Base-by-base conservation (phyloP, 1,284 basidiomycete species). In the Termitomyces sp. region DNA sequence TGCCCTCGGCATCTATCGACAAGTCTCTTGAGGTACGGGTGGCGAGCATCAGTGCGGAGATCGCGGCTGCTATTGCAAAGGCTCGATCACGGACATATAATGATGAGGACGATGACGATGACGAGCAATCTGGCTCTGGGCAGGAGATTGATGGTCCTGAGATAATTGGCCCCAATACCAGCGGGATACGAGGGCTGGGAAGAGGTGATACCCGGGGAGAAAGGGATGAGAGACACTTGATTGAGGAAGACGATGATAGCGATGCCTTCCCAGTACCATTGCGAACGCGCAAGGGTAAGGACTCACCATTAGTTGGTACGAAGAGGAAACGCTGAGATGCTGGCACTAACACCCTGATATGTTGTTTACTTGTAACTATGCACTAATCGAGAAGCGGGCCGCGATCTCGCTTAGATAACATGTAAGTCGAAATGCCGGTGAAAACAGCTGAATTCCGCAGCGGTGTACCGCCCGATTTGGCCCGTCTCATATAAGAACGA, bases 61-160 rank as follows among this genome's bases (percentile, higher is more conserved):
- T 90, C 55, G 86, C 84, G 4, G 84, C 85, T 15, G 85, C 84
- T 0, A 82, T 90, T 57, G 86, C 84, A 2, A 82, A 88, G 59
- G 80, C 78, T 4, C 80, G 80, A 53, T 76, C 77, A 24, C 75
- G 76, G 46, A 69, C 67, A 8, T 76, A 79, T 31, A 75, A 80
- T 34, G 80, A 74, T n/a, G 81, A 83, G 2, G 82, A 79, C 13
- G 77, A 74, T 13, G 77, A 78, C 5, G 78, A 77, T 30, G 73
- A 71, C 1, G 74, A 71, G 39, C 73, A 73, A 9, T 74, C 73
- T 2, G 75, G 72, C 9, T 78, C 79, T 30, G 81, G 74, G 31
- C 74, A 74, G 53, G 80, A 82, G 62, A 69, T 77, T 53, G 70
- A 69, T 15, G 68, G 66, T 17, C 70, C 68, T 31, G 80, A 79